These are phyloP conservation scores for Penicillium sp. DNA, from an alignment of 2,329 filamentous ascomycete species.

Conservation along the genomic window DNA sequence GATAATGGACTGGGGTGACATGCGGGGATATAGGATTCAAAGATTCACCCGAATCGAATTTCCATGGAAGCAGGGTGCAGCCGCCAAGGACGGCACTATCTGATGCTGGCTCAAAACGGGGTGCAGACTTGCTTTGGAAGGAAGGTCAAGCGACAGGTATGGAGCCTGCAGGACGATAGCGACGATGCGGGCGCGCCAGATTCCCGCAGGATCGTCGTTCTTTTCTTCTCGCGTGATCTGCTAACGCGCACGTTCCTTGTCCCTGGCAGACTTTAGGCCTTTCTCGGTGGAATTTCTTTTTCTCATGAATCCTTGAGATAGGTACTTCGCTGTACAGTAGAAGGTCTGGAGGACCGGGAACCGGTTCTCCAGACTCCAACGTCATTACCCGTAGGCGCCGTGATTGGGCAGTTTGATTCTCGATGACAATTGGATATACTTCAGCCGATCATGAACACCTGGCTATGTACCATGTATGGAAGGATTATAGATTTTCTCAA, in stretches of 20 bases:
- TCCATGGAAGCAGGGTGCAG: too few relatives aligned
- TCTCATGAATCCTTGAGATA: too few relatives aligned
- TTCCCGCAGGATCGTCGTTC: conserved; percentile 6
- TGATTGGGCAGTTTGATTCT: conserved; percentile 8
- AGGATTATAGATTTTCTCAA: too few relatives aligned
- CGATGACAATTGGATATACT: too few relatives aligned
- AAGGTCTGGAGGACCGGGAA: conserved; percentile 1
- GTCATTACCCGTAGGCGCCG: conserved; percentile 13
- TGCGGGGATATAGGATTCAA: too few relatives aligned
- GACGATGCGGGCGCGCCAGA: conserved; percentile 1
- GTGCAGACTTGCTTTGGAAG: not conserved
- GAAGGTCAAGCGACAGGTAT: conserved; percentile 3
- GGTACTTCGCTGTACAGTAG: too few relatives aligned
- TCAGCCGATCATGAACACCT: too few relatives aligned
- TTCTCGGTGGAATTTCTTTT: too few relatives aligned
- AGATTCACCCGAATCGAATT: too few relatives aligned
- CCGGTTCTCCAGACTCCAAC: conserved; percentile 11
- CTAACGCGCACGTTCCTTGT: conserved; percentile 18
- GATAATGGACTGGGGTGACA: too few relatives aligned
- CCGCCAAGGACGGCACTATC: too few relatives aligned
- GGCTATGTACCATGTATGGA: too few relatives aligned
- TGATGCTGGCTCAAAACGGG: conserved; percentile 2
- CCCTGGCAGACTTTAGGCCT: conserved; percentile 13
- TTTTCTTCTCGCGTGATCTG: conserved; percentile 16
- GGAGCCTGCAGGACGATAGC: conserved; percentile 1